Evolutionary conservation across 441 rosid species (phyloP), one percentile per base, ranked within the genome.

Genomic region (Gossypium schwendimanii): DNA sequence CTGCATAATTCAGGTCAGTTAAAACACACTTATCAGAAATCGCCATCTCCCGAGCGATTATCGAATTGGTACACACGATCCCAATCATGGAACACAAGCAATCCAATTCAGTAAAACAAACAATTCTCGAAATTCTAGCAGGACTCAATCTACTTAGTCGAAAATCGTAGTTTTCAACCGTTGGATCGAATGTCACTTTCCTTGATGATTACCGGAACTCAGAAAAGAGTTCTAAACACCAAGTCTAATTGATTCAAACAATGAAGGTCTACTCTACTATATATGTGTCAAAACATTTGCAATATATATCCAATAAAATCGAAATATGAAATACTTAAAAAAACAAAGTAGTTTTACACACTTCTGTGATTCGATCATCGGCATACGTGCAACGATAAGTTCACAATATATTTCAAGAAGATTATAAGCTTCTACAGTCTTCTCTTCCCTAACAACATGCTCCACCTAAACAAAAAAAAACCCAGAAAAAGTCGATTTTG

Each of bases 391-490:
- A 2, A 81, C 94, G 67, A 95, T 79, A 62, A 92, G 90, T 72
- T 92, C 97, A 55, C 98, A 92, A 79, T 88, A 92, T 72, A 95
- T 85, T 77, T 88, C 97, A 70, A 91, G 78, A 75, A 95, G 94
- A 36, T 89, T 97, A 80, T 87, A 94, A 7, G 97, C 98, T 0
- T 90, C 93, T 82, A 89, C 69, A 15, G 86, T 91, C 87, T 92
- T 94, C 86, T 92, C 92, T 87, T 94, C 99, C 75, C 94, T 85
- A 68, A 89, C 90, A 54, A 88, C 92, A 92, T 94, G 99, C 77
- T 92, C 99, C 54, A 94, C 99, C 99, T 94, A 28, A 28, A 6
- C 23, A 15, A 21, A 55, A 8, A 21, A 21, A 55, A 55, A 0
- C 3, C 23, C 31, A 20, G 31, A 55, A 55, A 20, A 3, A 54